phyloP scores from a whole-genome alignment of 1,284 basidiomycete genomes.

The Malassezia obtusa region DNA sequence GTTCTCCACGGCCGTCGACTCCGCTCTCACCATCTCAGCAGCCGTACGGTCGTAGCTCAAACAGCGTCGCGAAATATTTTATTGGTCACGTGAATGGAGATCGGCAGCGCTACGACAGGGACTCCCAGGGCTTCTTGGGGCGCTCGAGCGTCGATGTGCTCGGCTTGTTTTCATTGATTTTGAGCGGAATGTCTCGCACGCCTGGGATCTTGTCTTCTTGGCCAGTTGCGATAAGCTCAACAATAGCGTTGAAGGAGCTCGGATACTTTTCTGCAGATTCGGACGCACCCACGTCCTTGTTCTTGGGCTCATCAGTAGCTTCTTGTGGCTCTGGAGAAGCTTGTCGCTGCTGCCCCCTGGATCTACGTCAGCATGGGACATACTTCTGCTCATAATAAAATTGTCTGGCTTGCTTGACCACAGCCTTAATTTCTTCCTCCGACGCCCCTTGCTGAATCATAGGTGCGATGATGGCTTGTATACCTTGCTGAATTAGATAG shows the following conservation, averaged over 20 bases:
- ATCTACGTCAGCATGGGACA: background rate
- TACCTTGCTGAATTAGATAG: constrained; percentile 16
- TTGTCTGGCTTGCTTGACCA: constrained; percentile 21
- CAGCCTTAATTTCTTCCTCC: constrained; percentile 23
- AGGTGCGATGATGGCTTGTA: constrained; percentile 25
- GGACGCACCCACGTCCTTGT: background rate
- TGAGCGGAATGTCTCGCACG: constrained; percentile 39
- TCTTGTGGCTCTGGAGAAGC: background rate
- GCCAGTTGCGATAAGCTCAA: constrained; percentile 44
- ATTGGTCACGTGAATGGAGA: constrained; percentile 4
- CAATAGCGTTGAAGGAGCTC: constrained; percentile 40
- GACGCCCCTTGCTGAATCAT: constrained; percentile 23
- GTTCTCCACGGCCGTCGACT: background rate
- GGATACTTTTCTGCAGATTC: constrained; percentile 24
- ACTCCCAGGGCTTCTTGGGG: constrained; percentile 40
- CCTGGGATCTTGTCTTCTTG: constrained; percentile 41
- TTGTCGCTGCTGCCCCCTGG: background rate
- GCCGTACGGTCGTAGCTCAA: background rate
- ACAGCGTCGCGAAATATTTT: constrained; percentile 5
- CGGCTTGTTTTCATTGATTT: constrained; percentile 36
- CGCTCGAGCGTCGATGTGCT: constrained; percentile 25
- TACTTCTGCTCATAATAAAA: constrained; percentile 23
- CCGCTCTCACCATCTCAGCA: background rate
- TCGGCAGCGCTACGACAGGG: background rate
- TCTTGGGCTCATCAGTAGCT: too few relatives aligned